Percentiles rank a stretch among this genome's conserved stretches.
Conservation (phyloP, 1,284 basidiomycete species). For the Earliella scabrosa region DNA sequence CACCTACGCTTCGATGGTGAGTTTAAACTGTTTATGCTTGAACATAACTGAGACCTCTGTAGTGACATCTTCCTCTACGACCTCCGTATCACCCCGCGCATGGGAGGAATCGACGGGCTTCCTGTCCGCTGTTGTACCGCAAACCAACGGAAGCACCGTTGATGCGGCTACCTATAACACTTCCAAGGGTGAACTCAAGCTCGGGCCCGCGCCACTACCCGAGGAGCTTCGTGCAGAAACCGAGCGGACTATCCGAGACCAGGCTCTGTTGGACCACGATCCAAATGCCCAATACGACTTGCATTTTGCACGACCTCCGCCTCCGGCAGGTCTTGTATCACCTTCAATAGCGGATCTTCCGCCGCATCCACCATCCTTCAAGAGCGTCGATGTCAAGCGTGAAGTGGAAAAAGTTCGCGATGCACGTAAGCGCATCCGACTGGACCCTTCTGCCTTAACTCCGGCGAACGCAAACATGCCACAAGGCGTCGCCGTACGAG, state of each 20-base stretch:
- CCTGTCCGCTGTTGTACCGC: slow-evolving; percentile 76
- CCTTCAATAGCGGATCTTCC: slow-evolving; percentile 79
- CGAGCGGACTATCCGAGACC: slow-evolving; percentile 72
- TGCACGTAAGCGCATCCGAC: slow-evolving; percentile 85
- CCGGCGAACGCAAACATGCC: slow-evolving; percentile 59
- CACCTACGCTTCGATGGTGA: slow-evolving; percentile 89
- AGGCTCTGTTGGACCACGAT: slow-evolving; percentile 73
- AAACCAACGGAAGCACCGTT: slow-evolving; percentile 45
- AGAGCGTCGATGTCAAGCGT: slow-evolving; percentile 86
- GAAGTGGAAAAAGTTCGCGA: slow-evolving; percentile 93
- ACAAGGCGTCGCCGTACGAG: slow-evolving; percentile 57
- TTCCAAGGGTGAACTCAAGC: slow-evolving; percentile 77
- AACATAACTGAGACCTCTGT: slow-evolving; percentile 34
- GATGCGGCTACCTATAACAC: slow-evolving; percentile 68
- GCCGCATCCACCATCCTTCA: slow-evolving; percentile 83
- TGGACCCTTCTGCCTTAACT: slow-evolving; percentile 74
- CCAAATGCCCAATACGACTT: slow-evolving; percentile 66
- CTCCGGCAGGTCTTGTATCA: slow-evolving; percentile 53
- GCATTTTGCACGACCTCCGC: slow-evolving; percentile 51
- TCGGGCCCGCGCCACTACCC: slow-evolving; percentile 79
- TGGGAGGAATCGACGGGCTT: slow-evolving; percentile 88
- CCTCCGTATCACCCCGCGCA: slow-evolving; percentile 60
- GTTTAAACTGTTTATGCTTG: slow-evolving; percentile 29
- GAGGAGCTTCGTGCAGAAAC: slow-evolving; percentile 84
- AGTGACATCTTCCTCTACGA: slow-evolving; percentile 76